These are phyloP conservation scores for Monoraphidium neglectum DNA, from an alignment of 139 green algal genomes.

Conservation along the genomic window DNA sequence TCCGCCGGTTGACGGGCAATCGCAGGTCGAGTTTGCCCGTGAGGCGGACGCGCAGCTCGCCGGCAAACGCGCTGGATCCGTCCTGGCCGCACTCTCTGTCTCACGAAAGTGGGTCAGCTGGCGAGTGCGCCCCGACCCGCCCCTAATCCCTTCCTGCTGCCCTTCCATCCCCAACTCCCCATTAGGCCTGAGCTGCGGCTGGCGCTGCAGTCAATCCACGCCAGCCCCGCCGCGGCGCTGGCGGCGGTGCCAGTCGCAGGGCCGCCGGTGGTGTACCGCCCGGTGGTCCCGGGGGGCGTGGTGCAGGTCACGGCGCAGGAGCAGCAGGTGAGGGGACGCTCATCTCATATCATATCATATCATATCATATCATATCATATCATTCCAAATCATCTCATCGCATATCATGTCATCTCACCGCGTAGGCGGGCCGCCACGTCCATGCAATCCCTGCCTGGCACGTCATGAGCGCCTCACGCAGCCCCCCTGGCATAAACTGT, in stretches of 20 bases:
- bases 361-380: constrained; percentile 83
- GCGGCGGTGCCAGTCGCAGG: constrained; percentile 62
- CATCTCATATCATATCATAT: constrained; percentile 87
- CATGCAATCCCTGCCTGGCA: too few species aligned
- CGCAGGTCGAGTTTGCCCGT: too few species aligned
- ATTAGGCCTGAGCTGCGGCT: constrained; percentile 25
- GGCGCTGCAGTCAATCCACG: constrained; percentile 66
- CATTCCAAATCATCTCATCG: too few species aligned
- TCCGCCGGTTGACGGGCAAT: too few species aligned
- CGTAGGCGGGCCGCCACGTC: too few species aligned
- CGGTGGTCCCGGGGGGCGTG: constrained; percentile 1
- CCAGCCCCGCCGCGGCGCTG: constrained; percentile 78
- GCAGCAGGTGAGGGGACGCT: constrained; percentile 57
- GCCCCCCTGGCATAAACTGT: too few species aligned
- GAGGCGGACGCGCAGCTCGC: too few species aligned
- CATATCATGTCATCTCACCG: too few species aligned
- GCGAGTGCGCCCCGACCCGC: neutral
- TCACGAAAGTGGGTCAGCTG: too few species aligned
- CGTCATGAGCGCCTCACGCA: too few species aligned
- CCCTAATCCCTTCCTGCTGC: neutral
- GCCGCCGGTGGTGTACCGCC: constrained; percentile 37
- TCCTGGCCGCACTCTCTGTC: too few species aligned
- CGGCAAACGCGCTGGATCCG: too few species aligned
- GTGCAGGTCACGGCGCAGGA: constrained; percentile 38
- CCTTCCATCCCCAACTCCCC: neutral